phyloP scores from a whole-genome alignment of 495 filamentous ascomycete genomes.

The Hypoxylon intermedium region DNA sequence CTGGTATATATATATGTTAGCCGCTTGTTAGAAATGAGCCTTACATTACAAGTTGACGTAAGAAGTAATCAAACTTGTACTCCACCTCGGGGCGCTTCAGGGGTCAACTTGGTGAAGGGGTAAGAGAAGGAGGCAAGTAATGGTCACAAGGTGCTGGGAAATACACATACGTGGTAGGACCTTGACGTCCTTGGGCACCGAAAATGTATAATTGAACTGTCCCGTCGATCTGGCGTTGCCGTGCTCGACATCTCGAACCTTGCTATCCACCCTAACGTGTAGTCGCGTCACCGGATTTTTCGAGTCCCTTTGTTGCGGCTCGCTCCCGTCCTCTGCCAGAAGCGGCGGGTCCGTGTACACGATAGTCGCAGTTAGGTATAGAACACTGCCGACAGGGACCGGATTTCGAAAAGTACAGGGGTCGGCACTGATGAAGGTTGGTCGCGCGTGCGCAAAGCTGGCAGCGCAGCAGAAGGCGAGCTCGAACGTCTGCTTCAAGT shows the following conservation, averaged over 20 bases:
- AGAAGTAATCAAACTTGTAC: too few relatives aligned
- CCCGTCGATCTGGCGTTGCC: constrained; percentile 77
- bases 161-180: constrained; percentile 65
- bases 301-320: constrained; percentile 43
- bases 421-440: constrained; percentile 79
- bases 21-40: too few relatives aligned
- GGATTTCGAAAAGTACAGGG: constrained; percentile 85
- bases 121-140: neutral
- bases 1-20: constrained; percentile 3
- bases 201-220: constrained; percentile 86
- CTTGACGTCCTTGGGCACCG: constrained; percentile 73
- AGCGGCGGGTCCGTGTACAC: constrained; percentile 76
- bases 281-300: constrained; percentile 62
- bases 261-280: constrained; percentile 79
- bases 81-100: too few relatives aligned
- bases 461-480: constrained; percentile 90
- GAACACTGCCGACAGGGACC: constrained; percentile 80
- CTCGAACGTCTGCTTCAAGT: constrained; percentile 83
- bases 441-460: constrained; percentile 73
- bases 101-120: neutral
- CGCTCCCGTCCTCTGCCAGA: constrained; percentile 49
- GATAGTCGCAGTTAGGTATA: constrained; percentile 80
- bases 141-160: too few relatives aligned
- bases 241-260: constrained; percentile 81
- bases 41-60: too few relatives aligned